These are phyloP conservation scores for Entomophthora muscae DNA, from an alignment of 371 early-diverging fungal species.

Conservation along the genomic window DNA sequence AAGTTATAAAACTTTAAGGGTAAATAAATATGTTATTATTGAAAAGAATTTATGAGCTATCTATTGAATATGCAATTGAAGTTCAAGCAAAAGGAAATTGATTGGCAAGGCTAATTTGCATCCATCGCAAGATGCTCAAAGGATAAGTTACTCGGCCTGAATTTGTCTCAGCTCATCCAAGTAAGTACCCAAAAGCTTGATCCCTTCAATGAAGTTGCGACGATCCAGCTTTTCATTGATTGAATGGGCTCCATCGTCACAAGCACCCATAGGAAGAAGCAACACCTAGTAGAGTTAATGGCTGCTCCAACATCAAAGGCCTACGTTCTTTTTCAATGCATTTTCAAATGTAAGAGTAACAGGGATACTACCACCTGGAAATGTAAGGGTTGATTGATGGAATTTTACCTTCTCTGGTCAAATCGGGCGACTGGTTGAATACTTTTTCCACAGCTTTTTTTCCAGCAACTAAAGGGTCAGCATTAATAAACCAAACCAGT, in stretches of 20 bases:
- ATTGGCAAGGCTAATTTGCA: too few relatives aligned
- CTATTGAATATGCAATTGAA: too few relatives aligned
- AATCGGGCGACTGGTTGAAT: constrained; percentile 76
- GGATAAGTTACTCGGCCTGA: too few relatives aligned
- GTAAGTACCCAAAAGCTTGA: constrained; percentile 80
- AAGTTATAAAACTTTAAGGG: too few relatives aligned
- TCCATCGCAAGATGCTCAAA: too few relatives aligned
- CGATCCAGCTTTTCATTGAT: constrained; percentile 92
- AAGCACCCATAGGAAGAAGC: constrained; percentile 10
- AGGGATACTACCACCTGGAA: constrained; percentile 79
- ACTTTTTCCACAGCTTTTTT: constrained; percentile 76
- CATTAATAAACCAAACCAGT: constrained; percentile 10
- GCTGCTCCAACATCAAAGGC: constrained; percentile 85
- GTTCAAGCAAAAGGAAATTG: too few relatives aligned
- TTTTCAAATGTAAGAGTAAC: constrained; percentile 95
- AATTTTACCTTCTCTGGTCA: constrained; percentile 68
- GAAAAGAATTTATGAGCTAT: too few relatives aligned
- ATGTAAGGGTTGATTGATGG: background rate
- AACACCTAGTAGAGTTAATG: background rate
- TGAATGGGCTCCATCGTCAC: constrained; percentile 74
- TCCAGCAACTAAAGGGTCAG: constrained; percentile 43
- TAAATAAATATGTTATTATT: too few relatives aligned
- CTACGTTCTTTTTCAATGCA: constrained; percentile 70
- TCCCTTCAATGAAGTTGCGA: constrained; percentile 82
- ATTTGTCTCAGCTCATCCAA: constrained; percentile 51